Base-by-base conservation (phyloP, 768 basidiomycete genomes). In the Hypholoma fasciculare region DNA sequence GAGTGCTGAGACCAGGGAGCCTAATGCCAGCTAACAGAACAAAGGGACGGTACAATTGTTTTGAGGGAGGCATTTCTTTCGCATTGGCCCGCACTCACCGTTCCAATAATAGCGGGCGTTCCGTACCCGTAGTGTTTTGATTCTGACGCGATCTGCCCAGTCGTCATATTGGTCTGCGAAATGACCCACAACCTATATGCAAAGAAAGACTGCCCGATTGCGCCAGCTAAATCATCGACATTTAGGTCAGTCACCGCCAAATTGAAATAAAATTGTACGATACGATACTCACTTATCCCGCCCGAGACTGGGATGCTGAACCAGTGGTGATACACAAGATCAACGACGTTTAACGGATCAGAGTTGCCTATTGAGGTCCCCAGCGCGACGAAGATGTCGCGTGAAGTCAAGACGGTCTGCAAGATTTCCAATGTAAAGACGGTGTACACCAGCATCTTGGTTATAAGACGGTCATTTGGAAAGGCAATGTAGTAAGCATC, bases 141-240 rank as follows among this genome's bases (percentile, higher is more conserved):
- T 49, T 44, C 57, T 17, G 39, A 26, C 16, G 26, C 14, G 4
- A 57, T 40, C 23, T 50, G 37, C n/a, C 47, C 37, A 23, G 23
- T n/a, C 3, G n/a, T 34, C 8, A 46, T 8, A 26, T 36, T 42
- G 6, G 6, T 49, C 23, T 50, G 36, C 13, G 72, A 62, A 49
- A 74, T 61, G 44, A 56, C 61, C 62, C 64, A 65, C 39, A 72
- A 64, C 1, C 72, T 63, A 56, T 69, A 71, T 3, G 71, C 71
- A 46, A 72, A 74, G 60, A 71, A 72, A 9, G 66, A 23, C 49
- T 74, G 71, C 4, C 67, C 71, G 19, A 71, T 65, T n/a, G 64
- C 64, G 5, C 70, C 66, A 9, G 67, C 72, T 74, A 42, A 43
- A n/a, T 2, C 17, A 12, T 2, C 7, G 30, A 46, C 42, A 40